phyloP scores from a whole-genome alignment of 2,329 filamentous ascomycete species.

The Pseudofabraea citricarpa region DNA sequence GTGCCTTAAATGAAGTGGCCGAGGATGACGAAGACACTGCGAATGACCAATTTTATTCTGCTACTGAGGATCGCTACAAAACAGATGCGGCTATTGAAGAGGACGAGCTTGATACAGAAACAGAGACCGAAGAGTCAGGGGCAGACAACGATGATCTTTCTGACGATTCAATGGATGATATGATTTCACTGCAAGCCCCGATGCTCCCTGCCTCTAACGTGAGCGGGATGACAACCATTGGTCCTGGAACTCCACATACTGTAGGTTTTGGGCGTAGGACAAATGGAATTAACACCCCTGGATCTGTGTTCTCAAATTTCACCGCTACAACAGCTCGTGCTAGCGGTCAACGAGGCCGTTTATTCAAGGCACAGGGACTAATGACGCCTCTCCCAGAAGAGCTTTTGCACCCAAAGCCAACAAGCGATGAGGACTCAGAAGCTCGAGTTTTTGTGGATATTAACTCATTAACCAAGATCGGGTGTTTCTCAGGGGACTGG shows the following conservation, averaged over 20 bases:
- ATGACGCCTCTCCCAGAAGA: slow-evolving; percentile 68
- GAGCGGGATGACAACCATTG: slow-evolving; percentile 74
- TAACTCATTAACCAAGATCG: slow-evolving; percentile 77
- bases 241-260: slow-evolving; percentile 76
- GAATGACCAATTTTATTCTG: slow-evolving; percentile 90
- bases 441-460: slow-evolving; percentile 89
- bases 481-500: slow-evolving; percentile 98
- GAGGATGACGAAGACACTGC: slow-evolving; percentile 74
- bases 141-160: slow-evolving; percentile 73
- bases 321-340: slow-evolving; percentile 78
- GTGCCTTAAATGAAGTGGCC: slow-evolving; percentile 51
- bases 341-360: slow-evolving; percentile 66
- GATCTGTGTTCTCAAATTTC: slow-evolving; percentile 84
- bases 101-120: slow-evolving; percentile 57
- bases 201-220: slow-evolving; percentile 71
- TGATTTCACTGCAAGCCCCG: slow-evolving; percentile 84
- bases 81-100: slow-evolving; percentile 48
- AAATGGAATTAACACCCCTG: slow-evolving; percentile 76
- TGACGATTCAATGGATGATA: slow-evolving; percentile 87
- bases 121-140: slow-evolving; percentile 55
- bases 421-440: slow-evolving; percentile 75
- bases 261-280: slow-evolving; percentile 52
- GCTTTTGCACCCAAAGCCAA: slow-evolving; percentile 78
- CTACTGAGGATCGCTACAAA: slow-evolving; percentile 70
- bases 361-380: slow-evolving; percentile 81